phyloP scores from a whole-genome alignment of 164 flowering plant genomes.

The Houttuynia cordata region DNA sequence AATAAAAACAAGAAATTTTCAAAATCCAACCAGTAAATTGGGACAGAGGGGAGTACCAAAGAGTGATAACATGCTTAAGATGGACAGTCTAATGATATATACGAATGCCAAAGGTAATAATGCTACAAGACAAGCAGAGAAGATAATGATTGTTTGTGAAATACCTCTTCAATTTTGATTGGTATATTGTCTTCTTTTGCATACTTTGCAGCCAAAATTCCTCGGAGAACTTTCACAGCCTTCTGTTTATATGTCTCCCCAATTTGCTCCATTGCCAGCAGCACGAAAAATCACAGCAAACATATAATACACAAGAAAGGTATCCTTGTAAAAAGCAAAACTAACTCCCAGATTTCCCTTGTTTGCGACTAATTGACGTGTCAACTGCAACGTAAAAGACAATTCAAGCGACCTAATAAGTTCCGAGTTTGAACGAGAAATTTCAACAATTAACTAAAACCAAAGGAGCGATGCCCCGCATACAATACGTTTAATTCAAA shows the following conservation, averaged over 20 bases:
- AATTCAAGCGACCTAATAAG: too few species aligned
- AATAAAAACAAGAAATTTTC: too few species aligned
- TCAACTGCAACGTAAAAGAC: too few species aligned
- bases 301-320: too few species aligned
- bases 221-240: constrained; percentile 24
- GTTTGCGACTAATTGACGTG: too few species aligned
- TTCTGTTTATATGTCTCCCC: constrained; percentile 19
- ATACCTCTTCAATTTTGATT: constrained; percentile 78
- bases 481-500: too few species aligned
- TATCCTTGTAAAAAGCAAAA: too few species aligned
- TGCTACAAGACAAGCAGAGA: neutral
- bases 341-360: too few species aligned
- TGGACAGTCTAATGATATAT: neutral
- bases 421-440: too few species aligned
- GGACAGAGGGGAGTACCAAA: neutral
- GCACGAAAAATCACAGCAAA: neutral
- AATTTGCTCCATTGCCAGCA: constrained; percentile 23
- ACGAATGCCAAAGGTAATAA: neutral
- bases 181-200: constrained; percentile 36
- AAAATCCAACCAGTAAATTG: too few species aligned
- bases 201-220: constrained; percentile 19
- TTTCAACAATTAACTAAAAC: too few species aligned
- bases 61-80: neutral
- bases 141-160: neutral
- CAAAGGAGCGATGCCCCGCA: too few species aligned